Base-by-base conservation (phyloP, 192 early-diverging fungal genomes). In the Oehlia diaphana region DNA sequence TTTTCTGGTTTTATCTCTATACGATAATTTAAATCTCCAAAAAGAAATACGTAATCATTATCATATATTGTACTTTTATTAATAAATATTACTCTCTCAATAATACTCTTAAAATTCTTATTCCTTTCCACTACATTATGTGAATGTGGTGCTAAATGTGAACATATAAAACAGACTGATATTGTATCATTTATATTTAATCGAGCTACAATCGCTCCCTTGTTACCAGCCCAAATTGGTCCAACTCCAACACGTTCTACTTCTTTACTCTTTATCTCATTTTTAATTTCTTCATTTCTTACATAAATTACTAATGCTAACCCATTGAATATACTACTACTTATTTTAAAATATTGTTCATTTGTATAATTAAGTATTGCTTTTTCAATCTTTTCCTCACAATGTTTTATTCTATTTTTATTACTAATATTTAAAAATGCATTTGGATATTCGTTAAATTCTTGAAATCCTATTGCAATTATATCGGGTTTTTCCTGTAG, bases 391-490 rank as follows among this genome's bases (percentile, higher is more conserved):
- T 82, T 23, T 4, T 79, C 64, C n/a, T 79, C 71, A 26, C 81
- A 79, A 21, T 75, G 72, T 31, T 83, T 72, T 19, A 87, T 28
- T 33, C 63, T 49, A 2, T 63, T 7, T 58, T 81, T 62, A 28
- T 81, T 64, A 9, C 74, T 82, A 72, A 31, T 35, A 47, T 78
- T 73, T 33, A 87, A 74, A 58, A 85, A 83, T 13, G 84, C 84
- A 31, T 82, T 68, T 14, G 84, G 86, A 35, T 81, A 83, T 0
- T 82, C 81, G 2, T 50, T 77, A 62, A 85, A 79, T 75, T 87
- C 86, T 79, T 87, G 86, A 42, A 87, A 76, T 2, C 84, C 86
- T 23, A 87, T 62, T 21, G 79, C 86, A 63, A 87, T 82, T 61
- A 87, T 85, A 72, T 87, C 86, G 0, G 86, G 86, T 42, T 81